Base-by-base conservation (phyloP, 2,329 filamentous ascomycete genomes). In the Elsinoe perseae region DNA sequence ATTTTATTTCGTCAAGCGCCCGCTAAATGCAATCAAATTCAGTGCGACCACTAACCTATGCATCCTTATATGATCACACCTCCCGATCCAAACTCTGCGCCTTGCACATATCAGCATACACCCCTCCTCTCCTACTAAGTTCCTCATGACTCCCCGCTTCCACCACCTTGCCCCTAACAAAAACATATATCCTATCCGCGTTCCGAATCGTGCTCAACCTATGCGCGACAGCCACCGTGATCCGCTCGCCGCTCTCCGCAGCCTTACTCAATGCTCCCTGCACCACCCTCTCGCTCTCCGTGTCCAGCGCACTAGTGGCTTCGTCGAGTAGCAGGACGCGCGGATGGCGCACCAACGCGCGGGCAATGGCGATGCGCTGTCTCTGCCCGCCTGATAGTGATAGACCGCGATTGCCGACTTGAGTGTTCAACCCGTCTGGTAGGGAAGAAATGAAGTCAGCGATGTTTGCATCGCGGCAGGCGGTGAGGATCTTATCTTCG, bases 361-460 rank as follows among this genome's bases (percentile, higher is more conserved):
- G 56, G 3, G 62, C 62, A 44, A 64, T 62, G 21, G 61, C 59
- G 18, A 64, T 56, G 9, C 62, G 61, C 38, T 64, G 62, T 14
- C 61, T 52, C 44, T 64, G 62, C 16, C 65, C 61, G n/a, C 64
- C 64, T 5, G 59, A 61, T 16, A 65, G 59, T 30, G 56, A 56
- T 4, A 60, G 54, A 20, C 62, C 64, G 43, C 61, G 62, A 34
- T 54, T 62, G 12, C 64, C 64, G 14, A 61, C 57, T 6, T 91
- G 68, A 0, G 91, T 95, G 65, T 84, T 81, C 74, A 95, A 90
- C 14, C 89, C 90, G 1, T 95, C 89, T 1, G 53, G 53, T 16
- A 56, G 40, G 21, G 53, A 56, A 54, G 62, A 62, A 52, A 67
- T 65, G 21, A 70, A 63, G 23, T 63, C 61, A 10, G 66, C 65